phyloP scores from a whole-genome alignment of 129 eudicot species.

The Centaurea solstitialis region DNA sequence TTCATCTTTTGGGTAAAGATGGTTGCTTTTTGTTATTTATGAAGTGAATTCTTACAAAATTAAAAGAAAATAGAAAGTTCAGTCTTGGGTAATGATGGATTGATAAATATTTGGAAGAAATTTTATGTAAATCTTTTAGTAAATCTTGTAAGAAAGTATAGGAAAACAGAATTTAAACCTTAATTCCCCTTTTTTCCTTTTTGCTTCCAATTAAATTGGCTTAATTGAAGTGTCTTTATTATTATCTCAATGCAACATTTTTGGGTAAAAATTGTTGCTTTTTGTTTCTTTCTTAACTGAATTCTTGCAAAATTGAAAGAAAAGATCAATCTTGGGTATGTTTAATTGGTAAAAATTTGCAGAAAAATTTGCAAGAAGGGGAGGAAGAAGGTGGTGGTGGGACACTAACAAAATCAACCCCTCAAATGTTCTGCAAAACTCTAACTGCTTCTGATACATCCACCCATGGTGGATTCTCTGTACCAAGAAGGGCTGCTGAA shows the following conservation, averaged over 20 bases:
- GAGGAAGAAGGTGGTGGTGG: conserved; percentile 56
- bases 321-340: not conserved
- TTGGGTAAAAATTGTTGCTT: not conserved
- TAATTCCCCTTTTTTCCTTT: not conserved
- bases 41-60: not conserved
- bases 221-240: not conserved
- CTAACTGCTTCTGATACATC: conserved; percentile 93
- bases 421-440: conserved; percentile 92
- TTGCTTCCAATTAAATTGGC: not conserved
- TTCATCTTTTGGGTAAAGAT: not conserved
- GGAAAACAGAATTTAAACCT: not conserved
- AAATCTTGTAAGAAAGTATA: not conserved
- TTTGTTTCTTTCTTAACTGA: not conserved
- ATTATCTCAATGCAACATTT: conserved; percentile 4
- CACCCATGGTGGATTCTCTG: conserved; percentile 95
- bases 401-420: conserved; percentile 50
- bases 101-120: conserved; percentile 35
- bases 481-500: conserved; percentile 84
- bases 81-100: conserved; percentile 10
- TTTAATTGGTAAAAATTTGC: conserved; percentile 37
- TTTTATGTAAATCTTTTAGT: not conserved
- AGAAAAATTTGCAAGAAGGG: conserved; percentile 35
- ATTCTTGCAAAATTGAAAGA: not conserved
- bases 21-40: not conserved
- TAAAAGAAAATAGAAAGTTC: not conserved